Evolutionary conservation across 2,329 filamentous ascomycete species (phyloP).

Genomic region (Stagonosporopsis vannaccii): DNA sequence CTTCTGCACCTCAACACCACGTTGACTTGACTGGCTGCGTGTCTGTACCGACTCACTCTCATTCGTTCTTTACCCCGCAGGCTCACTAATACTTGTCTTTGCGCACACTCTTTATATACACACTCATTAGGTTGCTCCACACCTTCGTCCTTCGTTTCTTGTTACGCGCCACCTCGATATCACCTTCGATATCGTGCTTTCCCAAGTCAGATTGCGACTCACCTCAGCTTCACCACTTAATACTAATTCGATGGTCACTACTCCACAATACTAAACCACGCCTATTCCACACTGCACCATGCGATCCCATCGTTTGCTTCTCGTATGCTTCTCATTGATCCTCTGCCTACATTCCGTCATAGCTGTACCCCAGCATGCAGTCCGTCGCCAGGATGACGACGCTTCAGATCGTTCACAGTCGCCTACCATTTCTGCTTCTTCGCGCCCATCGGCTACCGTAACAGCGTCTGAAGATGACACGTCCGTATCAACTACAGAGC

Average conservation of each 20-base stretch:
- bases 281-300: constrained; percentile 29
- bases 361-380: constrained; percentile 30
- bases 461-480: constrained; percentile 13
- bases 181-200: constrained; percentile 10
- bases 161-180: constrained; percentile 16
- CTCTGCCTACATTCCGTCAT: constrained; percentile 35
- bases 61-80: constrained; percentile 28
- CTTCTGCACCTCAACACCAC: constrained; percentile 33
- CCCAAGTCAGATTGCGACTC: constrained; percentile 13
- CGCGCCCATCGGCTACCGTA: constrained; percentile 27
- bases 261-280: constrained; percentile 20
- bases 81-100: constrained; percentile 26
- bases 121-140: constrained; percentile 12
- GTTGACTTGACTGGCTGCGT: constrained; percentile 33
- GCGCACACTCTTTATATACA: constrained; percentile 18
- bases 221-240: constrained; percentile 7
- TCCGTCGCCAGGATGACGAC: constrained; percentile 43
- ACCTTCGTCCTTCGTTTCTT: constrained; percentile 22
- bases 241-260: constrained; percentile 38
- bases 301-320: constrained; percentile 36
- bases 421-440: constrained; percentile 24
- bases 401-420: constrained; percentile 23
- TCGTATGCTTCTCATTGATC: constrained; percentile 36
- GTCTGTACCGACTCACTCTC: constrained; percentile 32
- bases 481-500: constrained; percentile 23